Base-by-base conservation (phyloP, 805 yeast species). In the Hemisphaericaspora nanyangensis region DNA sequence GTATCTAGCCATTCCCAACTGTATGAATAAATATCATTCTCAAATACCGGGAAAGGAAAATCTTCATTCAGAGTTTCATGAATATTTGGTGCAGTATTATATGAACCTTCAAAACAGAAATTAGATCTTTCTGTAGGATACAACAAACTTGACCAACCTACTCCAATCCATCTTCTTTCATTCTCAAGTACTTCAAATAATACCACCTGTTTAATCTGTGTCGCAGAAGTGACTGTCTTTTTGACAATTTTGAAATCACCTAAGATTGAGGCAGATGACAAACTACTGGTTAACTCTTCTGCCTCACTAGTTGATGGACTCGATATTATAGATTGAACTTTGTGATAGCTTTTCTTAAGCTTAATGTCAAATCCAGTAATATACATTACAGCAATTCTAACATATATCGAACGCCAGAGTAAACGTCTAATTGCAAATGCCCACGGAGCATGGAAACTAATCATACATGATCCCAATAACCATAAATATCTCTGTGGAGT, bases 1-100 rank as follows among this genome's bases (percentile, higher is more conserved):
- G 58, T 67, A 36, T 78, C 84, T 12, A 74, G 41, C 85, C 85
- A 79, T 40, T 63, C 68, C 84, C 84, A 79, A 33, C 59, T 65
- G 38, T 70, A 68, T 4, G 53, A 32, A 19, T 66, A 62, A 11
- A 63, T 50, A 43, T 60, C 67, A 43, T 63, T 58, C 17, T 61
- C 61, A 39, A 58, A 65, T 2, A 52, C 45, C 0, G 83, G 84
- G 39, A 78, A 76, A 20, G 55, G 55, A 49, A 77, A 78, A 1
- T 55, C 49, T 3, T 61, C 61, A 16, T 16, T 65, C n/a, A n/a
- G n/a, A 51, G 26, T 55, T 39, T 29, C 57, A 34, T 17, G 60
- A 44, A 40, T 56, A 46, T 39, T 40, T 4, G 65, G 65, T 0
- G 67, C 55, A 2, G 54, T 45, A 10, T 44, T 39, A 45, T 56